A percentile compares a stretch with the other conserved stretches of the same genome.
Evolutionary conservation across 768 basidiomycete genomes (phyloP).

Genomic region (Boletus eberwhitei): DNA sequence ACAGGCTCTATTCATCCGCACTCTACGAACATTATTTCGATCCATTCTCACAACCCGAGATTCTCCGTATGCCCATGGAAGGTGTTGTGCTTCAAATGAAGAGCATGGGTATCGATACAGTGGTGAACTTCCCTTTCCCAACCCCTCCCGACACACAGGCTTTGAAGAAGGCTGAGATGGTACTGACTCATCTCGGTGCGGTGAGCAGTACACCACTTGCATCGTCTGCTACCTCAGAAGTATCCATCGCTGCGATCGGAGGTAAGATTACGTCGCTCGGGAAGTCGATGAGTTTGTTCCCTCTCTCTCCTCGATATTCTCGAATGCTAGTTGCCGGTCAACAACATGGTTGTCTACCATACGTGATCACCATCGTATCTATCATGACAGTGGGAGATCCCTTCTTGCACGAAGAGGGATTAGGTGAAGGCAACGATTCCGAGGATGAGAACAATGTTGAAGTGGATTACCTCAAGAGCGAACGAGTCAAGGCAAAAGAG

Average conservation of each 20-base stretch:
- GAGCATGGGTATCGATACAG: slow-evolving; percentile 95
- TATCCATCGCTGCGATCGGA: slow-evolving; percentile 33
- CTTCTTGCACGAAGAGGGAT: slow-evolving; percentile 79
- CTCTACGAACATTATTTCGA: slow-evolving; percentile 93
- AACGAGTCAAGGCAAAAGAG: slow-evolving; percentile 53
- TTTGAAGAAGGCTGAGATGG: slow-evolving; percentile 77
- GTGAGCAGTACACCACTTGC: slow-evolving; percentile 40
- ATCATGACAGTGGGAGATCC: slow-evolving; percentile 94
- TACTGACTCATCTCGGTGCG: slow-evolving; percentile 81
- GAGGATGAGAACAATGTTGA: slow-evolving; percentile 38
- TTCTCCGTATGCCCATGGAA: slow-evolving; percentile 93
- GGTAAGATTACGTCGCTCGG: slow-evolving; percentile 86
- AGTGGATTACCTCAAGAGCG: slow-evolving; percentile 44
- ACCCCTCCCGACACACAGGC: slow-evolving; percentile 83
- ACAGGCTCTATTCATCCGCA: slow-evolving; percentile 93
- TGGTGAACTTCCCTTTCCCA: slow-evolving; percentile 97
- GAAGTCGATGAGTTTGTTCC: slow-evolving; percentile 90
- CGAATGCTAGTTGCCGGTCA: slow-evolving; percentile 86
- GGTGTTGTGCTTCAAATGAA: slow-evolving; percentile 98
- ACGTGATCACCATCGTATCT: slow-evolving; percentile 87
- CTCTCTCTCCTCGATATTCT: slow-evolving; percentile 91
- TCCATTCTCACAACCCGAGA: slow-evolving; percentile 84
- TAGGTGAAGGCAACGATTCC: slow-evolving; percentile 43
- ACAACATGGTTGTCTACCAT: slow-evolving; percentile 89
- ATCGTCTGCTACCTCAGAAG: slow-evolving; percentile 16